Percentiles rank a stretch among this genome's conserved stretches.
These are phyloP conservation scores for Pontederia crassipes DNA, from an alignment of 176 grass and related monocot genomes.

Conservation along the genomic window DNA sequence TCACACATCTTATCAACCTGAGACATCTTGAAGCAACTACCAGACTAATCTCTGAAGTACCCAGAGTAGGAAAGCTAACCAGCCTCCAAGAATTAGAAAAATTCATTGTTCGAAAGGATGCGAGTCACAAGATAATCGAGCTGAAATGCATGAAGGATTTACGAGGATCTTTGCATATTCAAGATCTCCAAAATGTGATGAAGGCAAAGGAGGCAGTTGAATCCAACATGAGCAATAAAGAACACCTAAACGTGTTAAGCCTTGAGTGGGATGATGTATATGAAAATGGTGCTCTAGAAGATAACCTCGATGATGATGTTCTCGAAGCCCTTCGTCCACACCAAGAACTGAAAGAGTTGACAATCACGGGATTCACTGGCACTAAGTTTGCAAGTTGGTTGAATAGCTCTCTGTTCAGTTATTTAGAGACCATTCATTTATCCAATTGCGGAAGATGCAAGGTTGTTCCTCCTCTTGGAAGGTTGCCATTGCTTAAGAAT, in stretches of 20 bases:
- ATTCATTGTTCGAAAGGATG: conserved; percentile 43
- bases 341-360: conserved; percentile 44
- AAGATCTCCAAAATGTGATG: conserved; percentile 41
- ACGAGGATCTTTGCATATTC: conserved; percentile 37
- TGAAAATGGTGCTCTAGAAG: conserved; percentile 15
- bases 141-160: conserved; percentile 38
- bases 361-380: conserved; percentile 36
- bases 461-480: conserved; percentile 43
- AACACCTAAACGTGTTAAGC: conserved; percentile 31
- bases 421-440: conserved; percentile 57
- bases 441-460: conserved; percentile 44
- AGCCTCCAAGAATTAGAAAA: conserved; percentile 51
- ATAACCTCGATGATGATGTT: conserved; percentile 19
- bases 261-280: conserved; percentile 43
- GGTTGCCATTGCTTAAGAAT: conserved; percentile 40
- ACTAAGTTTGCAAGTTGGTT: conserved; percentile 56
- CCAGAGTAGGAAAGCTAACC: conserved; percentile 42
- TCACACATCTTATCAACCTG: conserved; percentile 51
- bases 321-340: conserved; percentile 48
- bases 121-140: conserved; percentile 53
- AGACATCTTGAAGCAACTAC: conserved; percentile 42
- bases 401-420: conserved; percentile 15
- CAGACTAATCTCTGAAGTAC: conserved; percentile 31
- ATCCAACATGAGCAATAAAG: conserved; percentile 38
- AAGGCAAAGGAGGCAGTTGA: conserved; percentile 35